Percentiles rank a stretch among this genome's conserved stretches.
phyloP scores from a whole-genome alignment of 805 yeast genomes.

The Scheffersomyces stipitis region DNA sequence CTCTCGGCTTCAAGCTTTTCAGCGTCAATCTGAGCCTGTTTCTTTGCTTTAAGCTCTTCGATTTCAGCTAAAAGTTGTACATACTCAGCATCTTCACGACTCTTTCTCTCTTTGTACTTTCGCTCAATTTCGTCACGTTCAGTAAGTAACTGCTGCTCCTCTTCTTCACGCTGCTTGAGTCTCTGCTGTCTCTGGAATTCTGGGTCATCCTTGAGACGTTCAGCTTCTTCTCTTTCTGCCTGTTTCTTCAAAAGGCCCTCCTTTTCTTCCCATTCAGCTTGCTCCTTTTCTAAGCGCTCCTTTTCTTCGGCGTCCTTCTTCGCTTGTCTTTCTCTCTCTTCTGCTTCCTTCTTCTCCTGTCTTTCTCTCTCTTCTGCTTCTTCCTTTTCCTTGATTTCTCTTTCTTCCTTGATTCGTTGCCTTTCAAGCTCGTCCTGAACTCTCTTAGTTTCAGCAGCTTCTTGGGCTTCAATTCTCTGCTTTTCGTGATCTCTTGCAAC shows the following conservation, averaged over 20 bases:
- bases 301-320: conserved; percentile 11
- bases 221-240: conserved; percentile 8
- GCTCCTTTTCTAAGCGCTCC: conserved; percentile 11
- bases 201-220: conserved; percentile 20
- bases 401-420: conserved; percentile 11
- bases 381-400: conserved; percentile 12
- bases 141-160: conserved; percentile 21
- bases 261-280: conserved; percentile 17
- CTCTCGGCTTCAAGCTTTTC: conserved; percentile 28
- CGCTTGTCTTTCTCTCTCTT: conserved; percentile 13
- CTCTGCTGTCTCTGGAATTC: conserved; percentile 27
- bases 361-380: conserved; percentile 28
- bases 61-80: conserved; percentile 29
- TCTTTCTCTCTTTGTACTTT: conserved; percentile 22
- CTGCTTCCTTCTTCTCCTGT: conserved; percentile 24
- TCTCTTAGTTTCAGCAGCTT: conserved; percentile 23
- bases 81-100: conserved; percentile 24
- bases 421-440: conserved; percentile 16
- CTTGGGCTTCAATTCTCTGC: conserved; percentile 39
- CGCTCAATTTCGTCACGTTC: conserved; percentile 29
- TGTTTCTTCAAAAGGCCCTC: conserved; percentile 1
- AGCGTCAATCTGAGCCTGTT: conserved; percentile 19
- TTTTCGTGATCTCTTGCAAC: conserved; percentile 36
- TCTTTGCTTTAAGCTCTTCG: conserved; percentile 27
- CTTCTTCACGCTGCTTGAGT: conserved; percentile 24